Evolutionary conservation across 371 early-diverging fungal species (phyloP).

Genomic region (Zychaea mexicana): DNA sequence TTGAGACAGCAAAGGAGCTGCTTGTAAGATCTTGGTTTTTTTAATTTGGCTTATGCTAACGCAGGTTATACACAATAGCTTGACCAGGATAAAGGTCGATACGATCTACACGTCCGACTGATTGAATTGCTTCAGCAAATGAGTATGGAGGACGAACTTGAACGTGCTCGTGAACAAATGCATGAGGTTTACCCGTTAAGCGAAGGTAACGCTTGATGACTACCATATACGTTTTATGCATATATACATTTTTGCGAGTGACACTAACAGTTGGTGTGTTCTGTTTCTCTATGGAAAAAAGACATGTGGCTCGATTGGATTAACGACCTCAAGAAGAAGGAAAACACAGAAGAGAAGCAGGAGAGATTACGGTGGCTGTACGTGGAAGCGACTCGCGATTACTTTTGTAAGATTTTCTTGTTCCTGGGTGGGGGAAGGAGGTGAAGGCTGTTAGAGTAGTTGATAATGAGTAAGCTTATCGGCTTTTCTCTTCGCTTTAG

Average conservation of each 20-base stretch:
- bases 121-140: slow-evolving; percentile 28
- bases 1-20: background rate
- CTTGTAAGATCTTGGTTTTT: background rate
- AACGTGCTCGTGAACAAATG: slow-evolving; percentile 55
- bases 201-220: slow-evolving; percentile 45
- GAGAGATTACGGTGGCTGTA: slow-evolving; percentile 45
- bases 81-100: slow-evolving; percentile 30
- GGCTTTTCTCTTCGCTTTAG: no score
- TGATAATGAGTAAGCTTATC: no score
- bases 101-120: slow-evolving; percentile 35
- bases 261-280: background rate
- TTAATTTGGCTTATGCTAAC: background rate
- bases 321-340: slow-evolving; percentile 49
- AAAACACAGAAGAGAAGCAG: slow-evolving; percentile 36
- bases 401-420: slow-evolving; percentile 52
- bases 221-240: background rate
- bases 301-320: slow-evolving; percentile 71
- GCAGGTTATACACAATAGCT: slow-evolving; percentile 16
- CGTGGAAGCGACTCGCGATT: slow-evolving; percentile 53
- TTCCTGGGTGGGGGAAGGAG: no score
- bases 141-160: slow-evolving; percentile 45
- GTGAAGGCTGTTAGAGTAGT: no score
- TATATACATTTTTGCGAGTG: background rate
- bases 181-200: slow-evolving; percentile 59
- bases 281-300: background rate